A percentile compares a stretch with the other conserved stretches of the same genome.
Evolutionary conservation across 345 rosid genomes (phyloP).

Genomic region (Arabidopsis suecica): DNA sequence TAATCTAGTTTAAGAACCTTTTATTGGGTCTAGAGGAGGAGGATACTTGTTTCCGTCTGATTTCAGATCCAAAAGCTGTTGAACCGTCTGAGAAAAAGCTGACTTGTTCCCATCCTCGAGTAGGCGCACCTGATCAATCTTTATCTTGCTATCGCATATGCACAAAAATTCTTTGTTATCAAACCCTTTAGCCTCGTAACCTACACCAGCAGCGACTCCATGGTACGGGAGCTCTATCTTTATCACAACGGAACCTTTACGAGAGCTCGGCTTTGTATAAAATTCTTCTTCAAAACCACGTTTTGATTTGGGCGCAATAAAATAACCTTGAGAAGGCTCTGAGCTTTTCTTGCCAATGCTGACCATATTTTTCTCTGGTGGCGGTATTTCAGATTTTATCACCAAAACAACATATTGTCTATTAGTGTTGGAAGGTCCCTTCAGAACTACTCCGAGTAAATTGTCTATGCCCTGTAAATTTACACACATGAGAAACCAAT

Average conservation of each 20-base stretch:
- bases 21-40: constrained; percentile 74
- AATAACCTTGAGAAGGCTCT: constrained; percentile 59
- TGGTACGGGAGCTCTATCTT: constrained; percentile 69
- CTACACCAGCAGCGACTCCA: constrained; percentile 81
- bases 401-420: constrained; percentile 73
- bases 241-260: constrained; percentile 70
- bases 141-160: constrained; percentile 66
- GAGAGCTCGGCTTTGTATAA: constrained; percentile 49
- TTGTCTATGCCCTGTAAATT: constrained; percentile 69
- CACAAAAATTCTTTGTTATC: constrained; percentile 68
- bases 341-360: constrained; percentile 59
- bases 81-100: constrained; percentile 91
- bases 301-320: constrained; percentile 75
- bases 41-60: constrained; percentile 74
- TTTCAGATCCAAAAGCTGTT: constrained; percentile 66
- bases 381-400: constrained; percentile 72
- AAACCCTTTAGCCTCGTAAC: constrained; percentile 79
- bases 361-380: constrained; percentile 53
- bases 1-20: constrained; percentile 57
- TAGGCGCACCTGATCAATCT: constrained; percentile 67
- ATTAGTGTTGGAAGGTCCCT: constrained; percentile 53
- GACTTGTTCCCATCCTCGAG: constrained; percentile 66
- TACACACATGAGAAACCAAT: constrained; percentile 31
- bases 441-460: constrained; percentile 85
- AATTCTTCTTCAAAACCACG: constrained; percentile 73